These are phyloP conservation scores for Thamnidium elegans DNA, from an alignment of 192 early-diverging fungal species.

Conservation along the genomic window DNA sequence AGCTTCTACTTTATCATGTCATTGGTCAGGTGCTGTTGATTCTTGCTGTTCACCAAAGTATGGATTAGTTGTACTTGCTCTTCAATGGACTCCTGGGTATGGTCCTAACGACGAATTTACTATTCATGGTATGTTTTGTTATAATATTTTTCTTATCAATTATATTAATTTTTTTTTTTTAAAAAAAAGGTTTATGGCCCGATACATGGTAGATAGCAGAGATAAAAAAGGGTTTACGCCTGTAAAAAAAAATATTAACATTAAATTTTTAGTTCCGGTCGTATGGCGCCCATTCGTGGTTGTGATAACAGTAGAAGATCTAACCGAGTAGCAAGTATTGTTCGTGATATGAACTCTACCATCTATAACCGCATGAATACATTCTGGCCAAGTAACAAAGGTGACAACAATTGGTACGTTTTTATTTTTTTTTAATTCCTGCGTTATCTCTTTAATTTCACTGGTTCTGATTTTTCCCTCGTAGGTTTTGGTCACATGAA, in stretches of 20 bases:
- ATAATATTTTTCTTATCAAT: neutral
- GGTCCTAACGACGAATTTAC: conserved; percentile 41
- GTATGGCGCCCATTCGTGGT: conserved; percentile 40
- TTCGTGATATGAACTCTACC: conserved; percentile 29
- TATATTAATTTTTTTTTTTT: neutral
- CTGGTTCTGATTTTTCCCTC: too few species aligned
- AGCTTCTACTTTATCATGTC: conserved; percentile 30
- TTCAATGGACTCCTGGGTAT: conserved; percentile 32
- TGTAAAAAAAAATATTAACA: too few species aligned
- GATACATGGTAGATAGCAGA: conserved; percentile 37
- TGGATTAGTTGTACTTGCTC: conserved; percentile 31
- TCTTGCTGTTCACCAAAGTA: conserved; percentile 35
- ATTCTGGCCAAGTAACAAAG: conserved; percentile 59
- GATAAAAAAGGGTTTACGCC: neutral
- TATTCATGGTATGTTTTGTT: conserved; percentile 36
- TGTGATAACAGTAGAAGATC: conserved; percentile 64
- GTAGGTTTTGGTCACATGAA: conserved; percentile 48
- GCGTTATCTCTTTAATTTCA: too few species aligned
- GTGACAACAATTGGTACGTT: conserved; percentile 60
- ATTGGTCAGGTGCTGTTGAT: conserved; percentile 29
- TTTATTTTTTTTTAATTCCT: too few species aligned
- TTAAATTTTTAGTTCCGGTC: conserved; percentile 39
- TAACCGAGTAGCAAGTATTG: conserved; percentile 52
- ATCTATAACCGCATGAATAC: conserved; percentile 35
- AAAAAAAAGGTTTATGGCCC: conserved; percentile 39